These are phyloP conservation scores for Lunularia cruciata DNA, from an alignment of 225 moss, liverwort and hornwort genomes.

Conservation along the genomic window DNA sequence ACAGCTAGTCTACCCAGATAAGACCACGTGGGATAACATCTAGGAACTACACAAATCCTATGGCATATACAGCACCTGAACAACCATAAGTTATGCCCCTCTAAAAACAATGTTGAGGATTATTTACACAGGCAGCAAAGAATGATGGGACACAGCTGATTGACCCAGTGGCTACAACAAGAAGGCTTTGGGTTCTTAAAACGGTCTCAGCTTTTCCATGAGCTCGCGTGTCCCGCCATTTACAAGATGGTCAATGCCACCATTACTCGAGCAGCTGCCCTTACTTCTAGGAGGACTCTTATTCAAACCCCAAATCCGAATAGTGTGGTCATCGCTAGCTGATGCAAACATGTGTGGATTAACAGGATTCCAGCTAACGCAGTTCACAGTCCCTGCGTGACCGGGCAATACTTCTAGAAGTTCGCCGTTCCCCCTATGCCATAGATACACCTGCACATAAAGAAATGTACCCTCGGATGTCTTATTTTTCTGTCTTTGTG, in stretches of 20 bases:
- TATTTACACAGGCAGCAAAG: slow-evolving; percentile 44
- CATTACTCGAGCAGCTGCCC: slow-evolving; percentile 64
- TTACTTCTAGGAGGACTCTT: slow-evolving; percentile 56
- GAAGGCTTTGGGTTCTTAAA: slow-evolving; percentile 40
- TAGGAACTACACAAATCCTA: slow-evolving; percentile 23
- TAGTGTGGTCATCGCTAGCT: slow-evolving; percentile 98
- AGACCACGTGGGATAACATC: slow-evolving; percentile 5
- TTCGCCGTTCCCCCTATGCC: slow-evolving; percentile 98
- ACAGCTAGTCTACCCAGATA: slow-evolving; percentile 2
- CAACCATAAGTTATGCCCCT: slow-evolving; percentile 34
- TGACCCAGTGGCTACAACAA: slow-evolving; percentile 20
- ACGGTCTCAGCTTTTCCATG: slow-evolving; percentile 98
- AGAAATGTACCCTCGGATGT: neutral
- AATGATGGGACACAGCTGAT: slow-evolving; percentile 34
- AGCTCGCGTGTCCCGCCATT: slow-evolving; percentile 97
- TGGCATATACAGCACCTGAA: slow-evolving; percentile 41
- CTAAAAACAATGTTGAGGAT: slow-evolving; percentile 49
- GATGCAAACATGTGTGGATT: slow-evolving; percentile 99
- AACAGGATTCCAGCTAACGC: slow-evolving; percentile 99
- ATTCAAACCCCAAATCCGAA: slow-evolving; percentile 97
- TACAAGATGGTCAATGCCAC: slow-evolving; percentile 76
- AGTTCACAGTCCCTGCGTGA: slow-evolving; percentile 98
- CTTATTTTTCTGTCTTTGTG: no score
- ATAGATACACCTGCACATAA: slow-evolving; percentile 86
- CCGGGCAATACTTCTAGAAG: slow-evolving; percentile 89